These are phyloP conservation scores for Sporopachydermia lactativora DNA, from an alignment of 805 yeast species.

Conservation along the genomic window DNA sequence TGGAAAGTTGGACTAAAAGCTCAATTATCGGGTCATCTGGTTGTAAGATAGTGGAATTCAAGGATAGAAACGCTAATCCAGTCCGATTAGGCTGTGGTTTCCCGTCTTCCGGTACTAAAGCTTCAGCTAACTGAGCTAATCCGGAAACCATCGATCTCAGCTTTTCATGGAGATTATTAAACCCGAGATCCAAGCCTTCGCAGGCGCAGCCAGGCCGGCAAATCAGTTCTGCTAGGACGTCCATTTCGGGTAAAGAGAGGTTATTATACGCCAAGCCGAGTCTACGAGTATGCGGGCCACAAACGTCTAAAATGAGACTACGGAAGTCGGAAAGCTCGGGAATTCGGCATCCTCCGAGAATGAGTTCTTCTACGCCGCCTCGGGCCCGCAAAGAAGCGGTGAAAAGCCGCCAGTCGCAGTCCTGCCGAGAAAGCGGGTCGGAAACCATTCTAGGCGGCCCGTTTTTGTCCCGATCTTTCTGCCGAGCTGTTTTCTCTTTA, in stretches of 20 bases:
- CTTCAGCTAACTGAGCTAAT: conserved; percentile 6
- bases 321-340: conserved; percentile 28
- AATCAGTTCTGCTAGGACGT: conserved; percentile 46
- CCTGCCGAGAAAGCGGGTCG: conserved; percentile 36
- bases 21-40: conserved; percentile 30
- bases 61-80: conserved; percentile 35
- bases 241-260: conserved; percentile 43
- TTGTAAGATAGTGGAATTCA: conserved; percentile 47
- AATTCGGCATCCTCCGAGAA: conserved; percentile 66
- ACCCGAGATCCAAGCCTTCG: conserved; percentile 72
- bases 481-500: background rate
- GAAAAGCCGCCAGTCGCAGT: conserved; percentile 73
- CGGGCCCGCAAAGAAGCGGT: conserved; percentile 54
- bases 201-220: conserved; percentile 26
- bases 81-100: background rate
- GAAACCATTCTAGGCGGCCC: conserved; percentile 21
- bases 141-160: conserved; percentile 10
- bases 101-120: background rate
- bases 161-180: conserved; percentile 40
- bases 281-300: conserved; percentile 37
- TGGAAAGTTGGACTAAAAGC: conserved; percentile 35
- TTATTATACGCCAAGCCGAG: conserved; percentile 72
- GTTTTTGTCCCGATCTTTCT: background rate
- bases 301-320: conserved; percentile 44
- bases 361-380: conserved; percentile 65